Evolutionary conservation across 768 basidiomycete species (phyloP).

Genomic region (Tulasnella sp.): DNA sequence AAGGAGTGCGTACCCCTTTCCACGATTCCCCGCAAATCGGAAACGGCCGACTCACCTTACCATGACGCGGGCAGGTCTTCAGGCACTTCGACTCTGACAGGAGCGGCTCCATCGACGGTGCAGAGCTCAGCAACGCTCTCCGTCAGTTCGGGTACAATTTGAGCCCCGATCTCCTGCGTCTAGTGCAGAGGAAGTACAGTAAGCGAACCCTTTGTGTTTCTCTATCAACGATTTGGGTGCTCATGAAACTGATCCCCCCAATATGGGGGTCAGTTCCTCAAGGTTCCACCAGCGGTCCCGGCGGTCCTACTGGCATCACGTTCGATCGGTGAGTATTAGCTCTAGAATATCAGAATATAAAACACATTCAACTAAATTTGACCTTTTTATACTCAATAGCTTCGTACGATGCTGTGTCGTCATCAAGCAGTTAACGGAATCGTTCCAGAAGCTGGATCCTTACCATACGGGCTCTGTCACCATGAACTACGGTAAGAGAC

Average conservation of each 20-base stretch:
- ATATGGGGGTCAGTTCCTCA: slow-evolving; percentile 3
- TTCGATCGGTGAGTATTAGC: slow-evolving; percentile 45
- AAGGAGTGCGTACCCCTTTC: slow-evolving; percentile 3
- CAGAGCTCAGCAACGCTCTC: slow-evolving; percentile 60
- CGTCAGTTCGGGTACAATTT: slow-evolving; percentile 73
- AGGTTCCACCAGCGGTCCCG: neutral
- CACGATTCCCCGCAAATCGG: neutral
- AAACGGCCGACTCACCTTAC: neutral
- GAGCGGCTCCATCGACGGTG: slow-evolving; percentile 70
- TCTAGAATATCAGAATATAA: no score
- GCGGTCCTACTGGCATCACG: slow-evolving; percentile 44
- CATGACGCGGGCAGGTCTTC: slow-evolving; percentile 37
- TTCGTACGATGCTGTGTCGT: slow-evolving; percentile 81
- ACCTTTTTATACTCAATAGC: neutral
- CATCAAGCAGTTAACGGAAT: slow-evolving; percentile 64
- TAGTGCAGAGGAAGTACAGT: slow-evolving; percentile 75
- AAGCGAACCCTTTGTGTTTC: slow-evolving; percentile 16
- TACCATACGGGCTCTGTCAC: slow-evolving; percentile 56
- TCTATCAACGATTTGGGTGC: neutral
- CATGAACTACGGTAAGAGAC: slow-evolving; percentile 60
- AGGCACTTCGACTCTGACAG: slow-evolving; percentile 74
- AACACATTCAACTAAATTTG: neutral
- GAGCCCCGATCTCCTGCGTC: slow-evolving; percentile 45
- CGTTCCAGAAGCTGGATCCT: slow-evolving; percentile 52
- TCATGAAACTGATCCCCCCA: neutral